These are phyloP conservation scores for Astrocystis sublimbata DNA, from an alignment of 495 filamentous ascomycete species.

Conservation along the genomic window DNA sequence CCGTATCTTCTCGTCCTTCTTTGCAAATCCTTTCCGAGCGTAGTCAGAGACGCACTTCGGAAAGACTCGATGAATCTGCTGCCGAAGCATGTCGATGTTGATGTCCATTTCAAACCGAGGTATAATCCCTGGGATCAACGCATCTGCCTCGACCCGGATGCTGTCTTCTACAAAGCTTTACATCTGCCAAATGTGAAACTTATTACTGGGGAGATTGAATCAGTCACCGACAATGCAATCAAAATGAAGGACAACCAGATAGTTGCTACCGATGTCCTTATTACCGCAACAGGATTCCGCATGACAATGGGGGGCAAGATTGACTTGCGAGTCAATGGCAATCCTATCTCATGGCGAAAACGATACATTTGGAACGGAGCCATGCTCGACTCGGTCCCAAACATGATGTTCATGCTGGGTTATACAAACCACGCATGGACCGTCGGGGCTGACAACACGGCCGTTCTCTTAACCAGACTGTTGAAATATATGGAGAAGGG, in stretches of 20 bases:
- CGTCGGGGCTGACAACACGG: slow-evolving; percentile 51
- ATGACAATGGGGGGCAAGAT: slow-evolving; percentile 54
- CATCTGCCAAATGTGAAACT: slow-evolving; percentile 55
- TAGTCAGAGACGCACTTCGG: slow-evolving; percentile 46
- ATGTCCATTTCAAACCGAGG: slow-evolving; percentile 62
- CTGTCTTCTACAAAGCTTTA: slow-evolving; percentile 60
- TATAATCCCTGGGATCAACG: slow-evolving; percentile 72
- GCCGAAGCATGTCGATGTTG: slow-evolving; percentile 48
- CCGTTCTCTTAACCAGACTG: neutral
- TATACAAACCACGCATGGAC: slow-evolving; percentile 64
- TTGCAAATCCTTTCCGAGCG: slow-evolving; percentile 45
- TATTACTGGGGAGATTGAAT: slow-evolving; percentile 58
- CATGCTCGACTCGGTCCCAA: slow-evolving; percentile 61
- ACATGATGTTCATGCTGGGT: slow-evolving; percentile 55
- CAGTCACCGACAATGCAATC: slow-evolving; percentile 55
- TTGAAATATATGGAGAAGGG: slow-evolving; percentile 11
- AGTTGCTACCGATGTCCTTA: slow-evolving; percentile 60
- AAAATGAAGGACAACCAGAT: slow-evolving; percentile 47
- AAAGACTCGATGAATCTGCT: slow-evolving; percentile 43
- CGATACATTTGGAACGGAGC: slow-evolving; percentile 59
- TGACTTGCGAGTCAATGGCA: slow-evolving; percentile 47
- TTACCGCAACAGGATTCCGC: slow-evolving; percentile 65
- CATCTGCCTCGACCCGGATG: slow-evolving; percentile 61
- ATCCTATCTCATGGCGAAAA: slow-evolving; percentile 39
- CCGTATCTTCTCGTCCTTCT: neutral